Evolutionary conservation across 768 basidiomycete genomes (phyloP).

Genomic region (Candolleomyces eurysporus): DNA sequence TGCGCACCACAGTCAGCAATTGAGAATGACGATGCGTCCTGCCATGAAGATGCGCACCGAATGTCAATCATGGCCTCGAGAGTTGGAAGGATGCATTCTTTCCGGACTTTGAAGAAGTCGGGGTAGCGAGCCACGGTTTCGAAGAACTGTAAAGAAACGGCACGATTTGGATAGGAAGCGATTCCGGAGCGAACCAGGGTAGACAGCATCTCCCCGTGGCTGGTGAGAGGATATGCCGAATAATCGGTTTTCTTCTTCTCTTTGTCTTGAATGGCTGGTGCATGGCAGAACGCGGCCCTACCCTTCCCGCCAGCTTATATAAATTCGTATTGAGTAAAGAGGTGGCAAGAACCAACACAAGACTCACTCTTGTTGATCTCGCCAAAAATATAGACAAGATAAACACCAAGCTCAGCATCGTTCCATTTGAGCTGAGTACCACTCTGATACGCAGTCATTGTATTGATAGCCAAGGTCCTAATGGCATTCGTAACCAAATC

Average conservation of each 20-base stretch:
- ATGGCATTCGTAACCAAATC: conserved; percentile 81
- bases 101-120: conserved; percentile 95
- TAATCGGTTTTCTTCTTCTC: conserved; percentile 72
- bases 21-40: neutral
- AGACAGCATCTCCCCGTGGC: conserved; percentile 87
- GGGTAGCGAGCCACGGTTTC: conserved; percentile 90
- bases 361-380: conserved; percentile 84
- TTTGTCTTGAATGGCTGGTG: conserved; percentile 58
- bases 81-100: conserved; percentile 82
- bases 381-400: conserved; percentile 91
- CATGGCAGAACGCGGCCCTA: conserved; percentile 81
- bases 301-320: conserved; percentile 72
- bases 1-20: conserved; percentile 26
- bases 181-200: conserved; percentile 83
- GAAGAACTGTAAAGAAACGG: conserved; percentile 88
- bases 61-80: conserved; percentile 84
- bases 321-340: conserved; percentile 7
- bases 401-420: conserved; percentile 90
- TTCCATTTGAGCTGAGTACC: conserved; percentile 79
- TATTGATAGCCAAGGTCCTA: conserved; percentile 67
- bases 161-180: conserved; percentile 76
- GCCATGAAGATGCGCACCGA: conserved; percentile 49
- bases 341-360: neutral
- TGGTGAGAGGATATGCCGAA: conserved; percentile 79
- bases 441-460: conserved; percentile 66